Base-by-base conservation (phyloP, 768 basidiomycete species). In the Rhodotorula diobovata region DNA sequence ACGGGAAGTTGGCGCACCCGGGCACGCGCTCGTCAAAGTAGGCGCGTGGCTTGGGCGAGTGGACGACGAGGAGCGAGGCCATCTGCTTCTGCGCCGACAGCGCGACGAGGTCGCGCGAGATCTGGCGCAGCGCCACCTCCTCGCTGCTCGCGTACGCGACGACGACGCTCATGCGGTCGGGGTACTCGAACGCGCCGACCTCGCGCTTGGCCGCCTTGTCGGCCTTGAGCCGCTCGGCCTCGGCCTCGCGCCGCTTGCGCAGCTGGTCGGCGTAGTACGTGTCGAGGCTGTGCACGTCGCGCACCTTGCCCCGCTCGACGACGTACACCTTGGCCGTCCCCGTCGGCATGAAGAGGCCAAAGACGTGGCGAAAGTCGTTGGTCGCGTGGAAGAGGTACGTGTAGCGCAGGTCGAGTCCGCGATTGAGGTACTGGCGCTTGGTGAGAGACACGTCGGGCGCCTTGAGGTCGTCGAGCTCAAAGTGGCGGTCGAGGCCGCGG, bases 371-470 rank as follows among this genome's bases (percentile, higher is more conserved):
- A 0, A 86, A 86, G 58, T 84, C 88, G 63, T 86, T 85, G 20
- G 92, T 86, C 67, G 84, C 86, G 30, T 98, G 95, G 78, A 91
- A 96, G 23, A 98, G 84, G 82, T 95, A 89, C 67, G 93, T 83
- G 79, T 91, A 90, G 79, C 90, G 91, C 54, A 87, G 84, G 16
- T 83, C 82, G 68, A 83, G 83, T 4, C 90, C 92, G 55, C 85
- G 84, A 63, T 89, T 84, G 39, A 97, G 86, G 79, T 97, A 98
- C 39, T 82, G 82, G 63, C 86, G 85, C 23, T 54, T 48, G 48
- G 86, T 84, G 15, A 87, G 83, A 12, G 87, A 85, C 8, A 85
- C 76, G n/a, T 66, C 67, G 4, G 80, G 82, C 2, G 87, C 85
- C 76, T 89, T 89, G 18, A 99, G 83, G 76, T 97, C 91, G 62